Evolutionary conservation across 345 rosid species (phyloP), one percentile per base, ranked within the genome.

Genomic region (Citrus reticulata): DNA sequence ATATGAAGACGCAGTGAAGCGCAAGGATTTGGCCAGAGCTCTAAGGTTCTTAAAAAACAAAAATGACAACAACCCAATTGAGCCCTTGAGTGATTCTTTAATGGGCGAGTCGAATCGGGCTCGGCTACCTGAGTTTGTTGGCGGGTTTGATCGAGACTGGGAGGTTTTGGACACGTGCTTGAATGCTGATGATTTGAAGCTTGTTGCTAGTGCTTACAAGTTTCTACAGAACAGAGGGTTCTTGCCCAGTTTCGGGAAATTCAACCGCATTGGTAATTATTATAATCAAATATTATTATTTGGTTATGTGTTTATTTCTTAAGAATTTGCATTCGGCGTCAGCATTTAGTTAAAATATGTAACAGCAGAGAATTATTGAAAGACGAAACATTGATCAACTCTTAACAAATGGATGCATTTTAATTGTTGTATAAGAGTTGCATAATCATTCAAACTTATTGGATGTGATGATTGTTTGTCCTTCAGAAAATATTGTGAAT

Each of bases 151-250:
- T 77, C 83, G 93, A 86, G 93, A 93, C 68, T 95, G 98, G 98
- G 90, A 90, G 80, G 93, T 95, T 5, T 42, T 95, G 80, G 98
- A 93, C 80, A 85, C 98, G 51, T 95, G 98, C 72, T 84, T 93
- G 87, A 93, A 91, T 78, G 98, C 98, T 17, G 98, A 95, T 79
- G 94, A 95, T 80, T 90, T 95, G 97, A 91, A 86, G 74, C 98
- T 95, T 68, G 98, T 92, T 13, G 89, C 87, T 40, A 84, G 80
- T 81, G 92, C 98, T 29, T 95, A 92, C 60, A 85, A 78, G 17
- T 89, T 89, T 77, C 94, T 95, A 58, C 86, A 87, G 79, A 90
- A 82, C 67, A 87, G 90, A 79, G 92, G 90, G 7, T 77, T 95
- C 71, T 75, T 95, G 75, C 90, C 97, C 62, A 88, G 71, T 88